These are phyloP conservation scores for Kodamaea sagamina DNA, from an alignment of 805 yeast species.

Conservation along the genomic window DNA sequence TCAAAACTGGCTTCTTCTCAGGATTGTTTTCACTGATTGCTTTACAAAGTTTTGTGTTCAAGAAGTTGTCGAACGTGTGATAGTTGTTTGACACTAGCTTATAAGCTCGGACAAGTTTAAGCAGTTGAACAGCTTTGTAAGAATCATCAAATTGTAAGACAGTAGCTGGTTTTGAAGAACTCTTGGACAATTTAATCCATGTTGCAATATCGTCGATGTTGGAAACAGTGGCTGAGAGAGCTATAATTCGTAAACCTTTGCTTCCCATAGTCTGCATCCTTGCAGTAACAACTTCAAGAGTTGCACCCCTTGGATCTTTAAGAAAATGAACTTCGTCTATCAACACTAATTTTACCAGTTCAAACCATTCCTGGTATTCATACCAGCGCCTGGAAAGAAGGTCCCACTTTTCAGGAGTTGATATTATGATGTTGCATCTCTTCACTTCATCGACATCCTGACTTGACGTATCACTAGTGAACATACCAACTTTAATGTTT, in stretches of 20 bases:
- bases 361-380: conserved; percentile 22
- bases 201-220: conserved; percentile 49
- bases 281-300: conserved; percentile 26
- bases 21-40: conserved; percentile 39
- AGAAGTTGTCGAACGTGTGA: not conserved
- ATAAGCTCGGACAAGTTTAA: conserved; percentile 20
- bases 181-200: conserved; percentile 15
- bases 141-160: conserved; percentile 48
- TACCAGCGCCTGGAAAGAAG: conserved; percentile 46
- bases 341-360: conserved; percentile 26
- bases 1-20: conserved; percentile 44
- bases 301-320: conserved; percentile 30
- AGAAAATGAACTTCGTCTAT: conserved; percentile 32
- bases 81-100: not conserved
- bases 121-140: conserved; percentile 43
- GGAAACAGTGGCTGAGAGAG: conserved; percentile 52
- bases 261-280: conserved; percentile 17
- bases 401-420: conserved; percentile 69
- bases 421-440: conserved; percentile 52
- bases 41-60: conserved; percentile 42
- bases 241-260: conserved; percentile 17
- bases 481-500: conserved; percentile 47
- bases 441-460: conserved; percentile 29
- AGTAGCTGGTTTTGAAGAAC: conserved; percentile 28
- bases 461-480: conserved; percentile 59